Evolutionary conservation across 345 rosid genomes (phyloP).

Genomic region (Brassica juncea): DNA sequence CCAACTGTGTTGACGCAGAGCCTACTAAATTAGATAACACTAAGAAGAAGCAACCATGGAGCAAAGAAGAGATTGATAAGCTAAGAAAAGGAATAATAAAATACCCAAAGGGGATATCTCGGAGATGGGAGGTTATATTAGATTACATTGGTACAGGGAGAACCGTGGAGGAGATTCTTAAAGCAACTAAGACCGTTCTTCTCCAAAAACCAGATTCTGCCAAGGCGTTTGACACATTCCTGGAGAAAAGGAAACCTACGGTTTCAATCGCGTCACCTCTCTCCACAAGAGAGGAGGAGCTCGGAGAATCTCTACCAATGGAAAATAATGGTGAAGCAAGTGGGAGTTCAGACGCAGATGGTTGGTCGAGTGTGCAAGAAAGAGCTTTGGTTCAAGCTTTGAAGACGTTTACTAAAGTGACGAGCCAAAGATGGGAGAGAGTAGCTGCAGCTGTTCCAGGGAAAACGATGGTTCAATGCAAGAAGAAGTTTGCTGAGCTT

Average conservation of each 20-base stretch:
- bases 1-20: constrained; percentile 39
- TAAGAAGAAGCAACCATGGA: constrained; percentile 70
- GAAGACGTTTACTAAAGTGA: constrained; percentile 90
- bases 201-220: constrained; percentile 87
- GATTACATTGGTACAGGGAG: constrained; percentile 86
- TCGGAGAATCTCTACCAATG: constrained; percentile 43
- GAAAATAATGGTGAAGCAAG: constrained; percentile 42
- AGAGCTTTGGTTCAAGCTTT: constrained; percentile 87
- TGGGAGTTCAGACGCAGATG: constrained; percentile 66
- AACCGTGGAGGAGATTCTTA: constrained; percentile 85
- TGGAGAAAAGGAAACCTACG: constrained; percentile 83
- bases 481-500: constrained; percentile 70
- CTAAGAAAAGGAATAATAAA: constrained; percentile 87
- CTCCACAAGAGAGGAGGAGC: constrained; percentile 78
- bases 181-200: constrained; percentile 88
- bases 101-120: constrained; percentile 87
- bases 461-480: constrained; percentile 85
- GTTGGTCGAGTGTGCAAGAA: constrained; percentile 89
- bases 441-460: constrained; percentile 96
- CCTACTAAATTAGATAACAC: constrained; percentile 44
- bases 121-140: constrained; percentile 95
- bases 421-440: constrained; percentile 86
- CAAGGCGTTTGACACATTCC: constrained; percentile 88
- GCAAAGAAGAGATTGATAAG: constrained; percentile 85
- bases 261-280: constrained; percentile 74